Evolutionary conservation across 2,329 filamentous ascomycete genomes (phyloP).

Genomic region (Colletotrichum liaoningense): DNA sequence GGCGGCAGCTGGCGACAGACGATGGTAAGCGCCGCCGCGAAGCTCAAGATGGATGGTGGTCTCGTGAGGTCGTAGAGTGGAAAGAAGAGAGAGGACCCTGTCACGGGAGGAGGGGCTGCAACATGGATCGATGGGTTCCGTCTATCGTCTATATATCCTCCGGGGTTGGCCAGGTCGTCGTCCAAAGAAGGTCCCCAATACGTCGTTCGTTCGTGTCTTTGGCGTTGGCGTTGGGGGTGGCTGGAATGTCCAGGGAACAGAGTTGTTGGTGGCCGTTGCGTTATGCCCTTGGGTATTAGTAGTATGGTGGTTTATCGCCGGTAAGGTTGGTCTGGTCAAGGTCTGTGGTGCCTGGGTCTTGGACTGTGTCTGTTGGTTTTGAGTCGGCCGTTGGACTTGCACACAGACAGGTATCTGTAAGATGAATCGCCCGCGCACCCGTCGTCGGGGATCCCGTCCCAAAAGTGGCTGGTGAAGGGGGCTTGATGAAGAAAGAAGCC

Average conservation of each 20-base stretch:
- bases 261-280: slow-evolving; percentile 9
- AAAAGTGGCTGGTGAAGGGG: background rate
- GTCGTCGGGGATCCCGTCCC: slow-evolving; percentile 31
- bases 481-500: slow-evolving; percentile 1
- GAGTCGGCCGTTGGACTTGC: slow-evolving; percentile 12
- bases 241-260: background rate
- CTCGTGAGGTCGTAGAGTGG: slow-evolving; percentile 16
- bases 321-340: slow-evolving; percentile 22
- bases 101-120: slow-evolving; percentile 11
- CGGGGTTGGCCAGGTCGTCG: background rate
- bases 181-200: background rate
- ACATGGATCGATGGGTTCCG: slow-evolving; percentile 20
- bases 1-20: slow-evolving; percentile 34
- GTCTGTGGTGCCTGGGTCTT: slow-evolving; percentile 11
- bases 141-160: background rate
- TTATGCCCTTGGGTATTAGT: slow-evolving; percentile 25
- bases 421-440: slow-evolving; percentile 23
- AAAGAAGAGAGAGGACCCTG: slow-evolving; percentile 1
- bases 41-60: slow-evolving; percentile 26
- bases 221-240: background rate
- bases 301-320: slow-evolving; percentile 13
- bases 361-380: slow-evolving; percentile 14
- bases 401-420: slow-evolving; percentile 4
- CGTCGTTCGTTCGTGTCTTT: background rate
- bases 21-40: slow-evolving; percentile 16